Conservation (phyloP, 2,329 filamentous ascomycete genomes). For the Huntiella savannae region DNA sequence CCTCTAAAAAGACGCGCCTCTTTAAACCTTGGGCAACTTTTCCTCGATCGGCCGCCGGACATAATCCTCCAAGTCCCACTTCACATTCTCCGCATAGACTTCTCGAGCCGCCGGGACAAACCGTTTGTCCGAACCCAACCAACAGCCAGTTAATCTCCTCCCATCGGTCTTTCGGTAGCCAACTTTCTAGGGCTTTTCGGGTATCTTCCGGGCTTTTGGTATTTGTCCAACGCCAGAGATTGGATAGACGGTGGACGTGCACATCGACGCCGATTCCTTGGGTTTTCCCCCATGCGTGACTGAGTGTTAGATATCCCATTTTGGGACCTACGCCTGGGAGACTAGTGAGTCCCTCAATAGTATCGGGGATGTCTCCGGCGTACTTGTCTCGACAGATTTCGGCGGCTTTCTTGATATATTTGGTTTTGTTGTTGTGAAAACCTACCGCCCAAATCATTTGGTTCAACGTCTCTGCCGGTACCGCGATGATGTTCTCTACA, state of each 20-base stretch:
- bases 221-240: constrained; percentile 81
- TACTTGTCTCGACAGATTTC: constrained; percentile 52
- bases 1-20: constrained; percentile 14
- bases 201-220: constrained; percentile 72
- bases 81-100: constrained; percentile 72
- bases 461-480: constrained; percentile 47
- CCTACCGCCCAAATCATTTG: constrained; percentile 66
- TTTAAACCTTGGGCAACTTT: constrained; percentile 40
- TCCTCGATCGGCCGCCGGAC: constrained; percentile 48
- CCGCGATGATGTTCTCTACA: constrained; percentile 57
- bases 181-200: constrained; percentile 52
- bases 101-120: constrained; percentile 57
- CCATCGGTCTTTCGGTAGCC: constrained; percentile 74
- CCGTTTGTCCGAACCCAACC: constrained; percentile 72
- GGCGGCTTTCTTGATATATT: constrained; percentile 56
- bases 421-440: constrained; percentile 90
- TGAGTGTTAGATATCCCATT: constrained; percentile 82
- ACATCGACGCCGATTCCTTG: constrained; percentile 84
- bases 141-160: constrained; percentile 81
- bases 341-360: constrained; percentile 53
- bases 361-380: constrained; percentile 59
- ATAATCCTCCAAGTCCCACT: constrained; percentile 56
- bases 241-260: constrained; percentile 86
- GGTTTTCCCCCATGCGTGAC: constrained; percentile 43
- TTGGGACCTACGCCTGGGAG: constrained; percentile 83